Conservation (phyloP, 148 eudicot species). For the Amaranthus hypochondriacus region DNA sequence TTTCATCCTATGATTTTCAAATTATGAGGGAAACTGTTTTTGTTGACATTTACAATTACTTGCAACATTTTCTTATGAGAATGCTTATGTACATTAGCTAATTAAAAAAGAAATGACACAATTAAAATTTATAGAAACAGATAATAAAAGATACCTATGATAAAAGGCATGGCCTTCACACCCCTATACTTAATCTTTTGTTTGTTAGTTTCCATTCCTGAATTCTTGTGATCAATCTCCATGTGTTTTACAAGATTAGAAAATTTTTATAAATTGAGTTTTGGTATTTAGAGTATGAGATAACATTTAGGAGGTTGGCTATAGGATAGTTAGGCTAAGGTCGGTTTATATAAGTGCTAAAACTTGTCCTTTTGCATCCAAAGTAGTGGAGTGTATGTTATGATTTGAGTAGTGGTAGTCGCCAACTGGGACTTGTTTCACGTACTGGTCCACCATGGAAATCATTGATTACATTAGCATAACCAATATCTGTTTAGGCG, state of each 20-base stretch:
- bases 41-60: too few species aligned
- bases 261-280: too few species aligned
- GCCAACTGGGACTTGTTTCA: conserved; percentile 9
- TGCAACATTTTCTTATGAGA: too few species aligned
- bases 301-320: too few species aligned
- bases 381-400: background rate
- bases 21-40: too few species aligned
- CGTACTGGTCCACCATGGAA: conserved; percentile 4
- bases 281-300: too few species aligned
- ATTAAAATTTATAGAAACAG: background rate
- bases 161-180: conserved; percentile 58
- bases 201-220: conserved; percentile 14
- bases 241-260: background rate
- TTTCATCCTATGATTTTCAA: too few species aligned
- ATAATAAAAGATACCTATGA: conserved; percentile 38
- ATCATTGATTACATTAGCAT: background rate
- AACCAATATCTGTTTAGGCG: too few species aligned
- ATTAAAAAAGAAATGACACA: too few species aligned
- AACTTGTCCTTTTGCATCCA: conserved; percentile 6
- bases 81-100: too few species aligned
- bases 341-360: background rate
- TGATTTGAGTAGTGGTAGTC: background rate
- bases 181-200: conserved; percentile 46
- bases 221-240: conserved; percentile 10
- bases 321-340: too few species aligned